These are phyloP conservation scores for Yamadazyma oceani DNA, from an alignment of 1,139 yeast genomes.

Conservation along the genomic window DNA sequence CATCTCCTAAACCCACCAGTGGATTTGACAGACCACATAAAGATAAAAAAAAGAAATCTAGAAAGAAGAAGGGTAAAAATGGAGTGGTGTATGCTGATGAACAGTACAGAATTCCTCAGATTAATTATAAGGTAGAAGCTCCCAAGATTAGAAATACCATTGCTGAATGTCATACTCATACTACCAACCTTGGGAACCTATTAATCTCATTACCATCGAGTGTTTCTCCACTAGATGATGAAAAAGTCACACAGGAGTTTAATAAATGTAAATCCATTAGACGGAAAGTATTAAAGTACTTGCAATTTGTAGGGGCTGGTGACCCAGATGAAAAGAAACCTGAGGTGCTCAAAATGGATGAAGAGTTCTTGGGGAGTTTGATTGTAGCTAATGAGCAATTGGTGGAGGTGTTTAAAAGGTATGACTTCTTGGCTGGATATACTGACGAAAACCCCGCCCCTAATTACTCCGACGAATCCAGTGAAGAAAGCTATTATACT, in stretches of 20 bases:
- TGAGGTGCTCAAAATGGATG: conserved; percentile 46
- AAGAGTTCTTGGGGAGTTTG: conserved; percentile 81
- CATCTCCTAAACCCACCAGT: conserved; percentile 23
- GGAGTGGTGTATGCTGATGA: conserved; percentile 49
- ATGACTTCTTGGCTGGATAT: conserved; percentile 52
- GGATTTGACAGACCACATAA: conserved; percentile 4
- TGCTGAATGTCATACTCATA: conserved; percentile 74
- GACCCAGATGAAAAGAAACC: conserved; percentile 29
- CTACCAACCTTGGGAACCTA: conserved; percentile 70
- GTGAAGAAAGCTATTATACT: conserved; percentile 45
- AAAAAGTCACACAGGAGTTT: conserved; percentile 58
- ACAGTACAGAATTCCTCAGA: conserved; percentile 62
- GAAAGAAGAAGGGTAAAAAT: conserved; percentile 19
- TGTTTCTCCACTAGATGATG: conserved; percentile 62
- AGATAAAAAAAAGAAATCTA: conserved; percentile 14
- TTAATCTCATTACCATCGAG: conserved; percentile 55
- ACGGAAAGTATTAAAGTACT: conserved; percentile 72
- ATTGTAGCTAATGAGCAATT: conserved; percentile 88
- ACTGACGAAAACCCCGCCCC: conserved; percentile 39
- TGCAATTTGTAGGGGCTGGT: conserved; percentile 73
- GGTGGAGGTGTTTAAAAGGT: conserved; percentile 67
- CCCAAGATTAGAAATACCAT: conserved; percentile 69
- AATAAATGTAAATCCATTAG: conserved; percentile 76
- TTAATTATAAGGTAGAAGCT: conserved; percentile 68
- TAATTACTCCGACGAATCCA: conserved; percentile 29